Evolutionary conservation across 257 asterid genomes (phyloP).

Genomic region (Cinchona pubescens): DNA sequence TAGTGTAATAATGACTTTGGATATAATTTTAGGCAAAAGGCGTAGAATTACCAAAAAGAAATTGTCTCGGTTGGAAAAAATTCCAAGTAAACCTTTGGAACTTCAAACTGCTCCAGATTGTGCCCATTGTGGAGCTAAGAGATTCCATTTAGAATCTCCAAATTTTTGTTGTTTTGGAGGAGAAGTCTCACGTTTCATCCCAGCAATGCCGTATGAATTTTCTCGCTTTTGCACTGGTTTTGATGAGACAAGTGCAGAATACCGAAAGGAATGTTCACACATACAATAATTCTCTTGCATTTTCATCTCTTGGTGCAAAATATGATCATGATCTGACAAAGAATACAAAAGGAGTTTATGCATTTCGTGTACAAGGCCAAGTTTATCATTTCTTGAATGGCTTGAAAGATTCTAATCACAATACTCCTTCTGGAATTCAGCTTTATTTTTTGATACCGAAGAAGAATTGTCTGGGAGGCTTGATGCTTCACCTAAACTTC

Average conservation of each 20-base stretch:
- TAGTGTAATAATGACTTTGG: no score
- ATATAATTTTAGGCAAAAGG: no score
- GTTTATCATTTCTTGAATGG: not conserved
- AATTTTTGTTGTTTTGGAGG: not conserved
- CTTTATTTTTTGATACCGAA: not conserved
- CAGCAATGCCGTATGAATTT: not conserved
- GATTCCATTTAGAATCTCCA: not conserved
- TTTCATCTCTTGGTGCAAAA: not conserved
- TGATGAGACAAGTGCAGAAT: not conserved
- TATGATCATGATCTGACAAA: not conserved
- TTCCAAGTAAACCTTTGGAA: no score
- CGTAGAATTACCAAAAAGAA: no score
- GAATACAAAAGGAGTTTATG: not conserved
- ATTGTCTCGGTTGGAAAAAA: no score
- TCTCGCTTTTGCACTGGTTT: rapidly evolving
- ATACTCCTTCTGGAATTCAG: not conserved
- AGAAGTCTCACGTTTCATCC: rapidly evolving
- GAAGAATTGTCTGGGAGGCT: not conserved
- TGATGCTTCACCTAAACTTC: not conserved
- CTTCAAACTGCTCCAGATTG: not conserved
- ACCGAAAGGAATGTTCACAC: not conserved
- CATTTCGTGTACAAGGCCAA: not conserved
- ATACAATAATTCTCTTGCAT: not conserved
- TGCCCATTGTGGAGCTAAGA: not conserved
- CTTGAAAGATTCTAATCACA: rapidly evolving